phyloP scores from a whole-genome alignment of 1,139 yeast genomes.

The Magnusiomyces fungicola region DNA sequence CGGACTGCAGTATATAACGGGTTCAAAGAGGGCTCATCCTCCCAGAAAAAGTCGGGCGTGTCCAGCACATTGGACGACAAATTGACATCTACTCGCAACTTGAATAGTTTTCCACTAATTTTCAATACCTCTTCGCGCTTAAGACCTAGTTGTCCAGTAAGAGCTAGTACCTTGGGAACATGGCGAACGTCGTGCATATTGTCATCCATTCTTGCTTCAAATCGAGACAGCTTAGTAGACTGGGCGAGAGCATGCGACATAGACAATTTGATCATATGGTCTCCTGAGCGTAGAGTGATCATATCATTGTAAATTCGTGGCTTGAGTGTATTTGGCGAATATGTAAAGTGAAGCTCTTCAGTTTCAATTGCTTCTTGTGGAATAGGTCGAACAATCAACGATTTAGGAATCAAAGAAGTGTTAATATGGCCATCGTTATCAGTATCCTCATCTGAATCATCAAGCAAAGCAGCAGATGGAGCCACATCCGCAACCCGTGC shows the following conservation, averaged over 20 bases:
- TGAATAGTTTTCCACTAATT: slow-evolving; percentile 85
- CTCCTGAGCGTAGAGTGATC: slow-evolving; percentile 84
- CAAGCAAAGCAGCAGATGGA: neutral
- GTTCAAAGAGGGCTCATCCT: slow-evolving; percentile 88
- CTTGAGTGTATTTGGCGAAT: slow-evolving; percentile 68
- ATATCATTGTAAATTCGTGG: slow-evolving; percentile 93
- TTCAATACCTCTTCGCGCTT: slow-evolving; percentile 72
- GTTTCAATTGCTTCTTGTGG: slow-evolving; percentile 89
- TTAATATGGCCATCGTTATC: slow-evolving; percentile 14
- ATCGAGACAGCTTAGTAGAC: slow-evolving; percentile 82
- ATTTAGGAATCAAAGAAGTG: slow-evolving; percentile 14
- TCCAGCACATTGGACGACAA: slow-evolving; percentile 84
- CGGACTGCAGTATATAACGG: slow-evolving; percentile 85
- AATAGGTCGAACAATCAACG: slow-evolving; percentile 62
- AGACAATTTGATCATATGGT: slow-evolving; percentile 84
- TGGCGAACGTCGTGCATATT: slow-evolving; percentile 77
- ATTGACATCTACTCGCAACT: slow-evolving; percentile 87
- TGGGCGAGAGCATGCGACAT: slow-evolving; percentile 97
- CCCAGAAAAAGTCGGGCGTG: slow-evolving; percentile 96
- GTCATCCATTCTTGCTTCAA: slow-evolving; percentile 86
- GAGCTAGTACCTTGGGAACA: slow-evolving; percentile 80
- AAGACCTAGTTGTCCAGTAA: slow-evolving; percentile 79
- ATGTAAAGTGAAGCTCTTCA: slow-evolving; percentile 90
- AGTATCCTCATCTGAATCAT: slow-evolving; percentile 9
- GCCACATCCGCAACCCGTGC: slow-evolving; percentile 34